Base-by-base conservation (phyloP, 805 yeast species). In the Yamadazyma laniorum region DNA sequence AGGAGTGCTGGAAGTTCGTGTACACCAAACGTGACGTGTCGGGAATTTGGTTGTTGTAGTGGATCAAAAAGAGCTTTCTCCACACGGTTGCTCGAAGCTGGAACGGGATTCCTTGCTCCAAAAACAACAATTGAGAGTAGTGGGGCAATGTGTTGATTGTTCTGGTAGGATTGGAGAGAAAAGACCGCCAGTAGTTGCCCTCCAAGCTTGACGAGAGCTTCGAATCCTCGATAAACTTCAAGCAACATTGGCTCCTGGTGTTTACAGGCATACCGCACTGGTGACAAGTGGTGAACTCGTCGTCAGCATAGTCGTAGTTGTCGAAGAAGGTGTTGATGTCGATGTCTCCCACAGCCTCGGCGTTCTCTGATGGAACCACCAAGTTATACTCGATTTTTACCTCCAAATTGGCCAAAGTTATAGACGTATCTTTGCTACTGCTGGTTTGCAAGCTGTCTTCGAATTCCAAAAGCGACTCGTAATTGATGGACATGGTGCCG, bases 91-190 rank as follows among this genome's bases (percentile, higher is more conserved):
- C 52, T 43, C 79, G 57, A 18, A 74, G 45, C 36, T 65, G 65
- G 25, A 61, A 57, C 5, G 79, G 79, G 5, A 74, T 56, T 9
- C 76, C 77, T 37, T 63, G 66, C 38, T 65, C 65, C 34, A 68
- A 48, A 29, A 72, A 56, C 43, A 72, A 56, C 41, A 70, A 59
- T 43, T 68, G 65, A 9, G 77, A 65, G 44, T 70, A 74, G 50
- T 69, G 62, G 11, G 80, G 79, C 23, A 74, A 56, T 1, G 74
- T 62, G 29, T 67, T 57, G 28, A 70, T 57, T 18, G 78, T 72
- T 32, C 64, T 63, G 23, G 69, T 59, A 1, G 74, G 75, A 44
- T 65, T 61, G 34, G 60, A 63, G 26, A 74, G 51, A 39, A 74
- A 70, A 31, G 69, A 57, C 40, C 63, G 48, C 77, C 77, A 74